Evolutionary conservation across 768 basidiomycete genomes (phyloP).

Genomic region (Jaapia argillacea): DNA sequence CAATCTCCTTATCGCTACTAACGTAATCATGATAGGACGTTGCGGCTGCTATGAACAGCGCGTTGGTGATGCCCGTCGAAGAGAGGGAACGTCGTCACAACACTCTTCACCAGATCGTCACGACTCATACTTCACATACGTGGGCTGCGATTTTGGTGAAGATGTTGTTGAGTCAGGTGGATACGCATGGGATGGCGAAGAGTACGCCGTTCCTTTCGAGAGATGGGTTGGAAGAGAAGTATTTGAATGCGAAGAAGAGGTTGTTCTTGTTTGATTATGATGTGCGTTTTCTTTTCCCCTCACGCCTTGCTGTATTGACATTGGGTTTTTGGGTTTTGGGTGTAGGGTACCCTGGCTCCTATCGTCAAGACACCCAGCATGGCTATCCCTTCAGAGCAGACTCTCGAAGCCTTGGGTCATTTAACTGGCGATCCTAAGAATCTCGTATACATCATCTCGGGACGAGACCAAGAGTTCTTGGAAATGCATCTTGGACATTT

Average conservation of each 20-base stretch:
- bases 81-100: constrained; percentile 73
- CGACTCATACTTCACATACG: constrained; percentile 88
- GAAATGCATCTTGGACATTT: constrained; percentile 88
- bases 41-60: constrained; percentile 82
- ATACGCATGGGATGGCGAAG: constrained; percentile 67
- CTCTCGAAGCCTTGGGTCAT: constrained; percentile 62
- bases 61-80: constrained; percentile 66
- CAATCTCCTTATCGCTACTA: background rate
- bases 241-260: constrained; percentile 67
- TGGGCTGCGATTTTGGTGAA: constrained; percentile 90
- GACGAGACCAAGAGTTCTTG: constrained; percentile 88
- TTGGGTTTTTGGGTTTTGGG: constrained; percentile 2
- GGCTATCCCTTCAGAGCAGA: constrained; percentile 68
- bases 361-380: constrained; percentile 91
- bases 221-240: constrained; percentile 45
- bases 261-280: constrained; percentile 96
- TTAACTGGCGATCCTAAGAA: constrained; percentile 79
- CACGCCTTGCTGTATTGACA: background rate
- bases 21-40: constrained; percentile 45
- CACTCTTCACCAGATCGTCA: constrained; percentile 73
- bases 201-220: constrained; percentile 79
- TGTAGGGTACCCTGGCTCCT: constrained; percentile 87
- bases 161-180: constrained; percentile 78
- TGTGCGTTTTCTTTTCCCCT: constrained; percentile 32
- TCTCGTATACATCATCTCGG: constrained; percentile 94